phyloP scores from a whole-genome alignment of 768 basidiomycete genomes.

The Xerocomellus dryophilus region DNA sequence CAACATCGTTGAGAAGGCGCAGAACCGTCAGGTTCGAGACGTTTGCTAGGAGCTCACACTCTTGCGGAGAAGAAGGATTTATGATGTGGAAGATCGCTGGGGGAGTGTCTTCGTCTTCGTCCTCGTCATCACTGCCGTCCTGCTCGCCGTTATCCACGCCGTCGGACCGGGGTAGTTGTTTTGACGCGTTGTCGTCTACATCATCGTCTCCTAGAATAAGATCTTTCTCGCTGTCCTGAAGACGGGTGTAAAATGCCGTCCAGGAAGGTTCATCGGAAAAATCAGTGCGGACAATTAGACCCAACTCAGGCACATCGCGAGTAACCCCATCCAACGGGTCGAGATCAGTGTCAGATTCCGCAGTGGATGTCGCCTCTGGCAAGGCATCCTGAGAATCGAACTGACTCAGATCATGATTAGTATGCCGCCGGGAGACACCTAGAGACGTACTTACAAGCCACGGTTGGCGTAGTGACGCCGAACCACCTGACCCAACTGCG shows the following conservation, averaged over 20 bases:
- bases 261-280: constrained; percentile 67
- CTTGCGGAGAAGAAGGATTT: constrained; percentile 41
- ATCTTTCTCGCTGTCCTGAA: constrained; percentile 59
- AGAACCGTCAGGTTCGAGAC: constrained; percentile 66
- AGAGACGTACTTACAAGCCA: constrained; percentile 3
- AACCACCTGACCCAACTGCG: constrained; percentile 20
- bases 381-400: constrained; percentile 13
- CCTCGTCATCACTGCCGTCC: constrained; percentile 24
- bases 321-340: constrained; percentile 54
- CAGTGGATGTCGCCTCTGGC: constrained; percentile 15
- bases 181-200: constrained; percentile 21
- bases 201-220: constrained; percentile 34
- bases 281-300: constrained; percentile 71
- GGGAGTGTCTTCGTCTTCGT: constrained; percentile 32
- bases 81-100: constrained; percentile 53
- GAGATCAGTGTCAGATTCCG: constrained; percentile 37
- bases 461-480: constrained; percentile 10
- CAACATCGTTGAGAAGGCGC: constrained; percentile 69
- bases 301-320: constrained; percentile 47
- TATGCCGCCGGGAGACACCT: neutral
- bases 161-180: constrained; percentile 17
- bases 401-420: neutral
- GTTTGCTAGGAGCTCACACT: constrained; percentile 41
- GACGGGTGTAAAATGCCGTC: constrained; percentile 47
- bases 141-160: constrained; percentile 12